These are phyloP conservation scores for Wickerhamomyces canadensis DNA, from an alignment of 805 yeast genomes.

Conservation along the genomic window DNA sequence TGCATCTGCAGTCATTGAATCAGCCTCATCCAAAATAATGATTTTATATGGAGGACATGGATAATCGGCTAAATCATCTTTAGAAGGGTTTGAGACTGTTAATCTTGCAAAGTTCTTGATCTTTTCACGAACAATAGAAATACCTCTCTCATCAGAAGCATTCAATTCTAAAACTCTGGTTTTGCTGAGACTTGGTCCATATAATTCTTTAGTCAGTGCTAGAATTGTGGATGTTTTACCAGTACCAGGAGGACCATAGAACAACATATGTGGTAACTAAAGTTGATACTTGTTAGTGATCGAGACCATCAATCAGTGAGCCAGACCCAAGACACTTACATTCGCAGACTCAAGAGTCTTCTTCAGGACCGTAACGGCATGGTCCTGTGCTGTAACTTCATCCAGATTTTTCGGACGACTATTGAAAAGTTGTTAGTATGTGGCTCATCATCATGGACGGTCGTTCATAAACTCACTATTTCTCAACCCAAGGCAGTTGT, in stretches of 20 bases:
- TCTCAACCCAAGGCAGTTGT: slow-evolving; percentile 85
- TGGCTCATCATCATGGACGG: no score
- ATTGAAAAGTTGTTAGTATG: slow-evolving; percentile 1
- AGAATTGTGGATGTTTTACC: slow-evolving; percentile 87
- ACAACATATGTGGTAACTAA: slow-evolving; percentile 76
- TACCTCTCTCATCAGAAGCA: slow-evolving; percentile 91
- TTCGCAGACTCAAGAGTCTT: slow-evolving; percentile 76
- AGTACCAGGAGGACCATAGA: slow-evolving; percentile 93
- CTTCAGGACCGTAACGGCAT: slow-evolving; percentile 78
- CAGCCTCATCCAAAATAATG: slow-evolving; percentile 91
- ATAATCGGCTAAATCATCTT: slow-evolving; percentile 61
- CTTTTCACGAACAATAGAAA: slow-evolving; percentile 79
- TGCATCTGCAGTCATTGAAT: slow-evolving; percentile 96
- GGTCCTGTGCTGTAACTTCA: slow-evolving; percentile 89
- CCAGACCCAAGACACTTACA: slow-evolving; percentile 1
- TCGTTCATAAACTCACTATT: slow-evolving; percentile 50
- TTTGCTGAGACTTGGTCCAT: slow-evolving; percentile 66
- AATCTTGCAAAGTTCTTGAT: slow-evolving; percentile 83
- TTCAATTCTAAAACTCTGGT: slow-evolving; percentile 75
- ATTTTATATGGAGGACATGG: slow-evolving; percentile 97
- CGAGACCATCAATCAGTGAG: slow-evolving; percentile 6
- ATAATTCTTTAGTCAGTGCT: slow-evolving; percentile 75
- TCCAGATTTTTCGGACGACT: slow-evolving; percentile 80
- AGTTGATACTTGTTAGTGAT: neutral
- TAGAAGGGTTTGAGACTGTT: slow-evolving; percentile 73